These are phyloP conservation scores for Ophiosphaerella narmari DNA, from an alignment of 2,329 filamentous ascomycete genomes.

Conservation along the genomic window DNA sequence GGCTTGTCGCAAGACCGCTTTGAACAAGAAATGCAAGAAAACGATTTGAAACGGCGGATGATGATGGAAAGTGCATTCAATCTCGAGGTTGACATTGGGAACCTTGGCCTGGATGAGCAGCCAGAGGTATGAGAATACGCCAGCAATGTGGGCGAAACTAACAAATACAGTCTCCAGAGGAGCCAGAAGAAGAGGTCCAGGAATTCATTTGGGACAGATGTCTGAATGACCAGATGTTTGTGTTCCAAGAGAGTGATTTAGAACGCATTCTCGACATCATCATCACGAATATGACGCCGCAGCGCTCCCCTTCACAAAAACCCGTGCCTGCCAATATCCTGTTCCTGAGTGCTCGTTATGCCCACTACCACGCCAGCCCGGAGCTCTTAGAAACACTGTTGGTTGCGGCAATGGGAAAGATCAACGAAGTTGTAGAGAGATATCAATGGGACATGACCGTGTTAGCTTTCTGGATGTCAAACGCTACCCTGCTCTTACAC, in stretches of 20 bases:
- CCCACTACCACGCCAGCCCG: constrained; percentile 89
- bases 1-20: constrained; percentile 93
- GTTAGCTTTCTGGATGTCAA: constrained; percentile 97
- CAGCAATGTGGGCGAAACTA: constrained; percentile 16
- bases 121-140: constrained; percentile 69
- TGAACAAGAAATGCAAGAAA: constrained; percentile 96
- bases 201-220: constrained; percentile 97
- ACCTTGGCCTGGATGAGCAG: constrained; percentile 92
- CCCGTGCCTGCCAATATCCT: constrained; percentile 97
- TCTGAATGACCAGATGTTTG: constrained; percentile 98
- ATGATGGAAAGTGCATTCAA: constrained; percentile 99
- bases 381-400: constrained; percentile 83
- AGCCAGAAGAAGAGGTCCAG: constrained; percentile 85
- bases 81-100: constrained; percentile 92
- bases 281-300: constrained; percentile 97
- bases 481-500: constrained; percentile 91
- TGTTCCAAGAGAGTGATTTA: constrained; percentile 94
- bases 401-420: constrained; percentile 87
- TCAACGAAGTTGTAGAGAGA: constrained; percentile 93
- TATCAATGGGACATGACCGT: constrained; percentile 99
- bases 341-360: constrained; percentile 92
- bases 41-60: constrained; percentile 92
- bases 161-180: constrained; percentile 58
- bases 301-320: constrained; percentile 94
- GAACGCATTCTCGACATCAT: constrained; percentile 91